Evolutionary conservation across 306 rosid species (phyloP).

Genomic region (Vicia faba): DNA sequence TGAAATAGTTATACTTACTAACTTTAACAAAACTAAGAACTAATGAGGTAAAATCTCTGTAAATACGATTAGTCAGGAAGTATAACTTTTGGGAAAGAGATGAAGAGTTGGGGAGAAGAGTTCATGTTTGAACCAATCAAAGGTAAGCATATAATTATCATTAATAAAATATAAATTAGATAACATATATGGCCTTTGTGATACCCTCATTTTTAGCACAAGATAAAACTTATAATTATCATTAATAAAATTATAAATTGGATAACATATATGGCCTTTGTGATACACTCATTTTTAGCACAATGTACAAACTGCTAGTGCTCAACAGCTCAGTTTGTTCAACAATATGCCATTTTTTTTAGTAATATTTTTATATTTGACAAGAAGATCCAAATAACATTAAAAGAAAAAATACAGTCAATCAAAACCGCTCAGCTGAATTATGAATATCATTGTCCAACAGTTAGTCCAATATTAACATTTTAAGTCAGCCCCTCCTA

Average conservation of each 20-base stretch:
- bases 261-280: too few species aligned
- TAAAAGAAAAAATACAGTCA: too few species aligned
- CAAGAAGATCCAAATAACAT: too few species aligned
- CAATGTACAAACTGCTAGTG: too few species aligned
- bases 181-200: conserved; percentile 9
- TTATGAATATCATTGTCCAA: too few species aligned
- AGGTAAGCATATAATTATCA: neutral
- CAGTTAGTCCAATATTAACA: too few species aligned
- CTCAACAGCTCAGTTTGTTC: too few species aligned
- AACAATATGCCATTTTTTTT: too few species aligned
- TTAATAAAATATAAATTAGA: neutral
- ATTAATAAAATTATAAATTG: neutral
- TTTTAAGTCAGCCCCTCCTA: too few species aligned
- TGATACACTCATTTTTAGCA: too few species aligned
- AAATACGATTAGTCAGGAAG: neutral
- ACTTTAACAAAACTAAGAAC: conserved; percentile 6
- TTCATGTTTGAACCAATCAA: conserved; percentile 3
- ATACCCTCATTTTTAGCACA: conserved; percentile 21
- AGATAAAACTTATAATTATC: conserved; percentile 5
- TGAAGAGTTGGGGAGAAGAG: neutral
- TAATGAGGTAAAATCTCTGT: neutral
- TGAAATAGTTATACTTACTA: conserved; percentile 18
- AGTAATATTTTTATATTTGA: too few species aligned
- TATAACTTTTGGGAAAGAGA: neutral
- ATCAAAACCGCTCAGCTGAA: too few species aligned